Evolutionary conservation across 129 eudicot genomes (phyloP), one percentile per base, ranked within the genome.

Genomic region (Calendula officinalis): DNA sequence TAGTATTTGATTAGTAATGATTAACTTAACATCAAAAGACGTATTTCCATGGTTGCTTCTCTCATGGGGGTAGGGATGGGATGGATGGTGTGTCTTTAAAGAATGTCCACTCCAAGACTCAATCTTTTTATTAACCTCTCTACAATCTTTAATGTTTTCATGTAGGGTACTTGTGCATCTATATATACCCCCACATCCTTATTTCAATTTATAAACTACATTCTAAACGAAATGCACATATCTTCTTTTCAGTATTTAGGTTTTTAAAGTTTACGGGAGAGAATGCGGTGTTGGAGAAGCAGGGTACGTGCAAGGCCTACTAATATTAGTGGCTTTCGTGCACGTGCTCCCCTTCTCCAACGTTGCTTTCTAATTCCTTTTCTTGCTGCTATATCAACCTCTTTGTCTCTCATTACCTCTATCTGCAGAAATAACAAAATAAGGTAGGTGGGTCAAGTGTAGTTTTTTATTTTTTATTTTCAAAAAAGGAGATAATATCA

Each of bases 261-360:
- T 22, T 22, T 22, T 22, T 22, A 22, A 22, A 30, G 55, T 40
- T 27, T 5, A 51, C 43, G 83, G 78, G 85, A 46, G 80, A 64
- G 86, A 61, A 72, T 67, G 83, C 55, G 85, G 35, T 51, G 94
- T 62, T 85, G 94, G 94, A 86, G 88, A 82, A 86, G 88, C 88
- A 79, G 88, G 88, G 88, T 86, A 82, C 94, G 88, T 86, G 94
- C 94, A 86, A 62, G 55, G 40, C 38, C 9, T 8, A 39, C 33
- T 5, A n/a, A 30, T 67, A 16, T 16, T 16, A 40, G 10, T 40
- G 58, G 55, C 58, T 32, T 50, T 62, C 55, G 36, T 86, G 94
- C 94, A 86, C 94, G 89, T 82, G 94, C 81, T 77, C 86, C 75
- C 77, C 86, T 79, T 82, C 94, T 86, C 94, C 94, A 86, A 73